phyloP scores from a whole-genome alignment of 2,329 filamentous ascomycete species.

The Monosporascus sp. region DNA sequence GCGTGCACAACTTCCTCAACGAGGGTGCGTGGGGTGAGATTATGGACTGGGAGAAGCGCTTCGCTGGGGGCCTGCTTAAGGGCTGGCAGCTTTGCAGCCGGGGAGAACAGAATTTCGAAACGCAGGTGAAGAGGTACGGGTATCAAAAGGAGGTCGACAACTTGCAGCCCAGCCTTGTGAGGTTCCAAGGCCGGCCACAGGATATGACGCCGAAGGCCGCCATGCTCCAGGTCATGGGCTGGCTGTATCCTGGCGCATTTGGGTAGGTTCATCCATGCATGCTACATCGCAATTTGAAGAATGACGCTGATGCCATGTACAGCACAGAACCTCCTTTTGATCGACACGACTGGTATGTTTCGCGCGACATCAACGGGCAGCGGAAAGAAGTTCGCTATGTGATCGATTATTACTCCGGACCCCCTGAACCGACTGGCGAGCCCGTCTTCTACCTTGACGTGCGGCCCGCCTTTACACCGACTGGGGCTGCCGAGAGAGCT shows the following conservation, averaged over 20 bases:
- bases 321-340: slow-evolving; percentile 87
- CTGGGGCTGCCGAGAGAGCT: slow-evolving; percentile 71
- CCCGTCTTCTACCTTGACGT: slow-evolving; percentile 97
- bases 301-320: background rate
- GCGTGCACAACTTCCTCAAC: slow-evolving; percentile 96
- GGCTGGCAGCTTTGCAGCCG: slow-evolving; percentile 70
- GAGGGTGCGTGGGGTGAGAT: slow-evolving; percentile 97
- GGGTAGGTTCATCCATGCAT: slow-evolving; percentile 45
- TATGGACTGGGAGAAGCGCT: slow-evolving; percentile 85
- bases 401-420: slow-evolving; percentile 92
- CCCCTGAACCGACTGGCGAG: slow-evolving; percentile 76
- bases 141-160: slow-evolving; percentile 49
- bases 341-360: slow-evolving; percentile 94
- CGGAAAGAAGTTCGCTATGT: slow-evolving; percentile 82
- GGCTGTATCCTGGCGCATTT: slow-evolving; percentile 74
- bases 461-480: slow-evolving; percentile 78
- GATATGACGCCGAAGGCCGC: slow-evolving; percentile 89
- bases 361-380: slow-evolving; percentile 62
- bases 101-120: slow-evolving; percentile 61
- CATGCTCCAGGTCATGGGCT: slow-evolving; percentile 74
- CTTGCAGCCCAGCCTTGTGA: slow-evolving; percentile 65
- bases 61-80: slow-evolving; percentile 63
- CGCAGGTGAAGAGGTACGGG: slow-evolving; percentile 30
- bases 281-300: no score
- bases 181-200: slow-evolving; percentile 84